phyloP scores from a whole-genome alignment of 2,329 filamentous ascomycete species.

The Penicillium sp. region DNA sequence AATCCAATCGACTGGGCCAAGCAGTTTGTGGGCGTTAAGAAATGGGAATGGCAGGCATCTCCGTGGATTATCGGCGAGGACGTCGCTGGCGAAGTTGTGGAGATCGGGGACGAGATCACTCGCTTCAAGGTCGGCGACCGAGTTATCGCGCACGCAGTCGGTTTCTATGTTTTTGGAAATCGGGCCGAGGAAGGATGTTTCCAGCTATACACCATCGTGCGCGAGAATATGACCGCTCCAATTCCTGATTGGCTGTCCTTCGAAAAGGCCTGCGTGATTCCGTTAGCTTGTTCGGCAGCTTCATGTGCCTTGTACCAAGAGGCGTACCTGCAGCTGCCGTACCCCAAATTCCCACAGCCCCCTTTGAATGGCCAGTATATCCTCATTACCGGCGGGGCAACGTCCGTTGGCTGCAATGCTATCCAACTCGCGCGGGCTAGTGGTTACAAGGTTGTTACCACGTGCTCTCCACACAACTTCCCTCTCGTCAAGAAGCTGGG shows the following conservation, averaged over 20 bases:
- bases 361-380: conserved; percentile 1
- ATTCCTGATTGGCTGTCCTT: conserved; percentile 18
- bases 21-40: conserved; percentile 30
- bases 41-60: conserved; percentile 34
- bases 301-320: conserved; percentile 24
- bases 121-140: conserved; percentile 34
- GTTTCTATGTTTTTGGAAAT: conserved; percentile 4
- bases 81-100: conserved; percentile 37
- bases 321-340: conserved; percentile 17
- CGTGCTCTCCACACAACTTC: conserved; percentile 46
- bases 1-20: conserved; percentile 48
- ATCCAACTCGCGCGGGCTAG: conserved; percentile 50
- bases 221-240: conserved; percentile 11
- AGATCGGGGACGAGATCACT: conserved; percentile 28
- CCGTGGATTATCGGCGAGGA: conserved; percentile 21
- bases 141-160: conserved; percentile 25
- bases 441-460: conserved; percentile 51
- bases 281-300: conserved; percentile 22
- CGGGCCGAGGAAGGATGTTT: conserved; percentile 21
- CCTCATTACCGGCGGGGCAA: conserved; percentile 37
- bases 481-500: conserved; percentile 47
- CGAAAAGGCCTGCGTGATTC: conserved; percentile 22
- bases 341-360: conserved; percentile 4
- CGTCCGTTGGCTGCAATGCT: conserved; percentile 49
- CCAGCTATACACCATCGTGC: conserved; percentile 26